Evolutionary conservation across 2,329 filamentous ascomycete species (phyloP).

Genomic region (Colletotrichum kahawae): DNA sequence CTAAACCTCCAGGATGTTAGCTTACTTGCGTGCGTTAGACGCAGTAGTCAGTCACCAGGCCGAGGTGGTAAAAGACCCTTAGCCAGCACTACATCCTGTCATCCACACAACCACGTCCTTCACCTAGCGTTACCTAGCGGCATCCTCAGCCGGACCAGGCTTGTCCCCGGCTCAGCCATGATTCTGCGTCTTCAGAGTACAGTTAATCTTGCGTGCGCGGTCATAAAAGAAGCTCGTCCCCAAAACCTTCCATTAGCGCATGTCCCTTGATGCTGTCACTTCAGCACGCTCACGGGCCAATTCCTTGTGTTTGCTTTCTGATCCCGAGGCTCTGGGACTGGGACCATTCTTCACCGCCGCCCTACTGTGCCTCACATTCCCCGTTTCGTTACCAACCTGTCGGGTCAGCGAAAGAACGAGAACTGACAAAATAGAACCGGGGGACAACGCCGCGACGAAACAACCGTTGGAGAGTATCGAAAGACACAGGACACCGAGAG

Average conservation of each 20-base stretch:
- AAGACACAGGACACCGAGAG: background rate
- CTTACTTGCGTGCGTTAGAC: background rate
- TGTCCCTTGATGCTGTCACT: background rate
- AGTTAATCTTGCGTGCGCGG: background rate
- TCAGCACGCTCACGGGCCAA: background rate
- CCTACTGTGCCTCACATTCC: background rate
- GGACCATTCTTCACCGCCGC: background rate
- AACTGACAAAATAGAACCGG: background rate
- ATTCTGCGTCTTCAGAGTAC: background rate
- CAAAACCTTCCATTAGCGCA: background rate
- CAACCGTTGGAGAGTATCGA: background rate
- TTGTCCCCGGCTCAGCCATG: background rate
- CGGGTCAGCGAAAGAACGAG: constrained; percentile 6
- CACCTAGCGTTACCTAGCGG: background rate
- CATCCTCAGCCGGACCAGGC: background rate
- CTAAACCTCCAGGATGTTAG: background rate
- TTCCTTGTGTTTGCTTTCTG: background rate
- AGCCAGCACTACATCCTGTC: background rate
- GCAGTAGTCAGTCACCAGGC: background rate
- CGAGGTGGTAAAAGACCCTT: background rate
- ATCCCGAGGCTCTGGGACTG: background rate
- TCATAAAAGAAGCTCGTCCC: constrained; percentile 1
- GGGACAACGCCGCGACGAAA: background rate
- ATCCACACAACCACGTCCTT: background rate
- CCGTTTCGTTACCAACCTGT: background rate